These are phyloP conservation scores for Starmera caribaea DNA, from an alignment of 805 yeast species.

Conservation along the genomic window DNA sequence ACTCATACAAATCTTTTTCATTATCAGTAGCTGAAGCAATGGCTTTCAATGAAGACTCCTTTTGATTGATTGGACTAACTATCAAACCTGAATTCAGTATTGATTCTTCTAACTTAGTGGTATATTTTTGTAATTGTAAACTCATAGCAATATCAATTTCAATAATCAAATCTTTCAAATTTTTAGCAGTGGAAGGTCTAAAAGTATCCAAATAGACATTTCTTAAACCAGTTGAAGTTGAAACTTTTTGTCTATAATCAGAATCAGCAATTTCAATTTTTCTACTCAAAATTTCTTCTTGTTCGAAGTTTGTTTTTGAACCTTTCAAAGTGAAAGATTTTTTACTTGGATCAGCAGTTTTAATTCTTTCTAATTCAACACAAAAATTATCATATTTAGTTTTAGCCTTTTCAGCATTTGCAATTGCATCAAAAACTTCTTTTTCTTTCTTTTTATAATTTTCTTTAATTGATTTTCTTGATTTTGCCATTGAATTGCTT, in stretches of 20 bases:
- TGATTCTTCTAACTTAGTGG: conserved; percentile 79
- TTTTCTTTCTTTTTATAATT: conserved; percentile 75
- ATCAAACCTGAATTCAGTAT: conserved; percentile 79
- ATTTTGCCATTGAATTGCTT: conserved; percentile 55
- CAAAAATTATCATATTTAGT: conserved; percentile 67
- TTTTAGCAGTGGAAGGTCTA: conserved; percentile 69
- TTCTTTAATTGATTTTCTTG: conserved; percentile 74
- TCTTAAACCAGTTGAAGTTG: conserved; percentile 61
- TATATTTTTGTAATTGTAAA: conserved; percentile 79
- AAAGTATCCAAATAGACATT: conserved; percentile 61
- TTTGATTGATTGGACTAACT: conserved; percentile 57
- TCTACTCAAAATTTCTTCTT: conserved; percentile 79
- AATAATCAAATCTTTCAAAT: conserved; percentile 65
- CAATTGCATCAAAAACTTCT: conserved; percentile 74
- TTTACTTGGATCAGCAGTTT: conserved; percentile 73
- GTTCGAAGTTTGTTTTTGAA: conserved; percentile 65
- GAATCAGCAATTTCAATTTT: conserved; percentile 80
- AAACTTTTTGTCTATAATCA: conserved; percentile 75
- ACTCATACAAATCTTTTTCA: conserved; percentile 72
- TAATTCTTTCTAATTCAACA: conserved; percentile 76
- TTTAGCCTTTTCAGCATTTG: conserved; percentile 83
- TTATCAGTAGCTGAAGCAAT: conserved; percentile 73
- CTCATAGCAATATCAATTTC: conserved; percentile 88
- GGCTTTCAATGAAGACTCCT: conserved; percentile 57
- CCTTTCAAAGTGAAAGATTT: conserved; percentile 76